phyloP scores from a whole-genome alignment of 345 rosid genomes.

The Psidium guajava region DNA sequence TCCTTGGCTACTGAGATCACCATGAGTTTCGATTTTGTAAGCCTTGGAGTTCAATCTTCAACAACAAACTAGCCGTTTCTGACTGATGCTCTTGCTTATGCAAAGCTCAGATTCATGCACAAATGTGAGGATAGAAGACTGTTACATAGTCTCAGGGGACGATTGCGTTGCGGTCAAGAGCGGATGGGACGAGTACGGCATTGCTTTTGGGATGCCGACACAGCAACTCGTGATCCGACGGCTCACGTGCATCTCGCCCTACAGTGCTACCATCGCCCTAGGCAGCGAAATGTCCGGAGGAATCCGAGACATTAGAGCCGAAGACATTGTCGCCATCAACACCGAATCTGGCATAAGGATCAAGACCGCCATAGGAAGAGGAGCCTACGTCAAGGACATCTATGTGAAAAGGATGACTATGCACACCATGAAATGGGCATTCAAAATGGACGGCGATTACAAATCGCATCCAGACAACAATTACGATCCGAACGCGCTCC shows the following conservation, averaged over 20 bases:
- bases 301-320: slow-evolving; percentile 15
- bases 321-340: slow-evolving; percentile 11
- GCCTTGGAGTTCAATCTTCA: not conserved
- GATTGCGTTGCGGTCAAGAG: slow-evolving; percentile 12
- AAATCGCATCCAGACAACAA: slow-evolving; percentile 9
- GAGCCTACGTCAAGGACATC: slow-evolving; percentile 12
- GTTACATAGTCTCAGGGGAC: slow-evolving; percentile 16
- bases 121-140: slow-evolving; percentile 11
- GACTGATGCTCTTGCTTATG: not conserved
- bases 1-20: slow-evolving; percentile 7
- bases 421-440: slow-evolving; percentile 19
- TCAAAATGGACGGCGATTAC: slow-evolving; percentile 15
- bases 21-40: not conserved
- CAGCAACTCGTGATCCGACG: slow-evolving; percentile 18
- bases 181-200: slow-evolving; percentile 15
- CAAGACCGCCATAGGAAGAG: slow-evolving; percentile 15
- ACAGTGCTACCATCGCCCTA: slow-evolving; percentile 28
- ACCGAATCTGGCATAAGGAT: slow-evolving; percentile 9
- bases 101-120: slow-evolving; percentile 9
- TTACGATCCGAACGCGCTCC: slow-evolving; percentile 13
- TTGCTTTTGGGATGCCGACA: slow-evolving; percentile 15
- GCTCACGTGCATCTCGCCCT: slow-evolving; percentile 27
- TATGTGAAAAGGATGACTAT: slow-evolving; percentile 8
- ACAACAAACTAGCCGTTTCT: not conserved
- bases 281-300: slow-evolving; percentile 42